Conservation (phyloP, 202 grass and related monocot genomes). For the Zoysia matrella region DNA sequence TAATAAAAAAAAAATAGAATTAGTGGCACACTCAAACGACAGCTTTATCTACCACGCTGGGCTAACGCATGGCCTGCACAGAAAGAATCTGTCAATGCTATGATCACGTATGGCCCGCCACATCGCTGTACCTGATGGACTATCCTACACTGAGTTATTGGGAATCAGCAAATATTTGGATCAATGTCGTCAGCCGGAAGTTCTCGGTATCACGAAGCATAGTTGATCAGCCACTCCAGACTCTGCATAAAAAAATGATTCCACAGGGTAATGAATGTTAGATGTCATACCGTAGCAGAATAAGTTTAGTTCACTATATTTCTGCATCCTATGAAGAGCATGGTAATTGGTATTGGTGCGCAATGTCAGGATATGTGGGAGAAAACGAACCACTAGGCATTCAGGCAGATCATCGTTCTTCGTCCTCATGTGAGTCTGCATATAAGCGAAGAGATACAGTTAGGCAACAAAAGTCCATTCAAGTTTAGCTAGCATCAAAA, state of each 20-base stretch:
- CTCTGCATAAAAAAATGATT: conserved; percentile 58
- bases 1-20: background rate
- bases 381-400: conserved; percentile 76
- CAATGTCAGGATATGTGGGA: background rate
- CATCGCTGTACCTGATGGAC: background rate
- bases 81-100: conserved; percentile 11
- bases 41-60: conserved; percentile 22
- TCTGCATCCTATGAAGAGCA: conserved; percentile 21
- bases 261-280: conserved; percentile 16
- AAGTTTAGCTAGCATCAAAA: background rate
- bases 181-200: conserved; percentile 15
- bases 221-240: conserved; percentile 81
- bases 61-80: conserved; percentile 39
- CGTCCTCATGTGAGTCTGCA: conserved; percentile 92
- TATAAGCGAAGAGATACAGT: conserved; percentile 16
- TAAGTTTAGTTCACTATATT: background rate
- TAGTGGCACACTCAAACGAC: background rate
- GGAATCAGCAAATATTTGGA: conserved; percentile 18
- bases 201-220: conserved; percentile 37
- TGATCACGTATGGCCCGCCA: background rate
- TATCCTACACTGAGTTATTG: conserved; percentile 3
- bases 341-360: background rate
- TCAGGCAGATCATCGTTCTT: conserved; percentile 87
- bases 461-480: conserved; percentile 7
- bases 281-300: background rate